Percentiles rank a stretch among this genome's conserved stretches.
Conservation (phyloP, 768 basidiomycete genomes). For the Auricularia heimuer region DNA sequence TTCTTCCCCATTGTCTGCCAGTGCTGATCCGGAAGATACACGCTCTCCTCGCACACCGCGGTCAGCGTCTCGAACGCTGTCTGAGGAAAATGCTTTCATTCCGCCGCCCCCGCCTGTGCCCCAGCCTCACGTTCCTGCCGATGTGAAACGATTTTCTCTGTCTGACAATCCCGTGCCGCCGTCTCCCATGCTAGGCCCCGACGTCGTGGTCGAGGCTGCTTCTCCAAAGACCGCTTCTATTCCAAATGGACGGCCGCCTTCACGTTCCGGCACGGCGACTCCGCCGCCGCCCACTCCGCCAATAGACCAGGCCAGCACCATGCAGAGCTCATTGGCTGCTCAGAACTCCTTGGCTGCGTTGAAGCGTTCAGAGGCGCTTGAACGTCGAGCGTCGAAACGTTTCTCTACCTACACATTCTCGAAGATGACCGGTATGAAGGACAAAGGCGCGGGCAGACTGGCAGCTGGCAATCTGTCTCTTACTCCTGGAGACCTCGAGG, state of each 20-base stretch:
- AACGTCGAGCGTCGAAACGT: constrained; percentile 88
- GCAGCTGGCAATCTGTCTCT: constrained; percentile 48
- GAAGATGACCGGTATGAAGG: constrained; percentile 66
- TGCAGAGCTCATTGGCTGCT: constrained; percentile 38
- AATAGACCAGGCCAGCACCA: constrained; percentile 16
- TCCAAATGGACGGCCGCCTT: not conserved
- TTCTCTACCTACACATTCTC: constrained; percentile 92
- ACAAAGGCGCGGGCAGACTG: constrained; percentile 55
- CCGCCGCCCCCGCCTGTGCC: constrained; percentile 7
- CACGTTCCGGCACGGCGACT: constrained; percentile 1
- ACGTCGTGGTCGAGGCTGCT: constrained; percentile 45
- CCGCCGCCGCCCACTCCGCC: constrained; percentile 32
- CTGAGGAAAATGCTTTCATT: not conserved
- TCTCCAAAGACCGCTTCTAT: constrained; percentile 4
- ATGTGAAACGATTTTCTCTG: constrained; percentile 70
- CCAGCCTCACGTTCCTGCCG: constrained; percentile 44
- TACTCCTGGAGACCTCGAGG: constrained; percentile 63
- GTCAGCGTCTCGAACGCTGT: not conserved
- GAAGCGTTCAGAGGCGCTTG: constrained; percentile 75
- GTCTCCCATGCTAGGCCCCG: constrained; percentile 32
- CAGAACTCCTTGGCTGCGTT: constrained; percentile 81
- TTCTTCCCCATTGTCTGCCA: not conserved
- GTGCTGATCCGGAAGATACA: not conserved
- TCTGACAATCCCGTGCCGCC: constrained; percentile 54
- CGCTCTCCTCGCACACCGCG: not conserved